Base-by-base conservation (phyloP, 2,329 filamentous ascomycete genomes). In the Fusarium foetens region DNA sequence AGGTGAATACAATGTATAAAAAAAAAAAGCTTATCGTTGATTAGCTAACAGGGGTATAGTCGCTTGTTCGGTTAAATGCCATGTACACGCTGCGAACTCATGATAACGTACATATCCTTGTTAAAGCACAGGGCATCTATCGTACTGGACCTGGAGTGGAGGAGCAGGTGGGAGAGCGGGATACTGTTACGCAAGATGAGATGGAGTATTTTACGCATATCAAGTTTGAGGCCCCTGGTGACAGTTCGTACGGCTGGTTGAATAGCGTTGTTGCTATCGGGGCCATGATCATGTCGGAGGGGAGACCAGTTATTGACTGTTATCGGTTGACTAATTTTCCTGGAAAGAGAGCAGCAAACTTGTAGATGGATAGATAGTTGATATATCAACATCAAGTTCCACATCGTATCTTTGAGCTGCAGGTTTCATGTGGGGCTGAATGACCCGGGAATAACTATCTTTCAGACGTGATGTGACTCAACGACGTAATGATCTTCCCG, bases 301-400 rank as follows among this genome's bases (percentile, higher is more conserved):
- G 58, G 3, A 75, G 57, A 10, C 70, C 73, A 0, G 31, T 75
- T 7, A 75, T 75, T 48, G 73, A 75, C 27, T 75, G 73, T 8
- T 75, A 75, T 33, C 54, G 68, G 21, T 43, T 75, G 33, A 75
- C 72, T 3, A 75, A 75, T n/a, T 75, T 75, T 29, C 70, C 70
- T 8, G 63, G 72, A 3, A 53, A 38, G n/a, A 21, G 27, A 17
- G 68, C 65, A 8, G 41, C 53, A 8, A 54, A 63, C 10, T 10
- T 73, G 13, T 71, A 66, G 25, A 51, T 21, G 5, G 5, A 13
- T 42, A 8, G 9, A 53, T 9, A 10, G 12, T 10, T 23, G 14
- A 23, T 23, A 42, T 14, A 23, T 11, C 13, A 31, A 42, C 13
- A 16, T 27, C 17, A 4, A 27, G 2, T 7, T 41, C 21, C 14